Evolutionary conservation across 2,329 filamentous ascomycete species (phyloP).

Genomic region (Teratosphaeria pseudoeucalypti): DNA sequence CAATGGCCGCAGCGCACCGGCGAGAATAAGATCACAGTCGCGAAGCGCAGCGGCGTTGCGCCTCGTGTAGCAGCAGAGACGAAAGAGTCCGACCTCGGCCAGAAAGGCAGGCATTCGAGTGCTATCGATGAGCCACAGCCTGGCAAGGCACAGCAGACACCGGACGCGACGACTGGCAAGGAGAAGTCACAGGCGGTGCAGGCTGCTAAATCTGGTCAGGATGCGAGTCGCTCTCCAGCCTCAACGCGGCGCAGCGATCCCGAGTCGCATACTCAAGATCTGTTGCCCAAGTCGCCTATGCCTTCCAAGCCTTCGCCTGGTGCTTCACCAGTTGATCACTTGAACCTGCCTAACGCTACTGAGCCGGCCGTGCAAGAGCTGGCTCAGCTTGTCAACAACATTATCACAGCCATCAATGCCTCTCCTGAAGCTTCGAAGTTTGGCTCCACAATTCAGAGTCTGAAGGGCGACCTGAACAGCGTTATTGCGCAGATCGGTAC

Average conservation of each 20-base stretch:
- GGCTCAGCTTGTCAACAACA: slow-evolving; percentile 89
- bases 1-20: slow-evolving; percentile 39
- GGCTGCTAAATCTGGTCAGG: slow-evolving; percentile 17
- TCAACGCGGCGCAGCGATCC: neutral
- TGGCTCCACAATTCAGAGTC: slow-evolving; percentile 66
- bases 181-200: slow-evolving; percentile 20
- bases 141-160: slow-evolving; percentile 16
- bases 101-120: slow-evolving; percentile 50
- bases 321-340: slow-evolving; percentile 56
- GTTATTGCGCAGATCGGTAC: slow-evolving; percentile 68
- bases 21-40: slow-evolving; percentile 68
- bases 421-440: slow-evolving; percentile 72
- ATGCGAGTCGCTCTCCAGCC: neutral
- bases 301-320: slow-evolving; percentile 12
- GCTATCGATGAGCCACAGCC: slow-evolving; percentile 43
- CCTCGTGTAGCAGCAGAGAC: slow-evolving; percentile 62
- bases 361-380: slow-evolving; percentile 88
- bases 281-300: neutral
- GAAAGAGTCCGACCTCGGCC: slow-evolving; percentile 32
- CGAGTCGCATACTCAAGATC: neutral
- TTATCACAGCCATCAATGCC: slow-evolving; percentile 86
- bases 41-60: slow-evolving; percentile 73
- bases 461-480: slow-evolving; percentile 70
- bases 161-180: slow-evolving; percentile 7
- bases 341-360: slow-evolving; percentile 62